Evolutionary conservation across 352 stramenopile species (phyloP), one percentile per base, ranked within the genome.

Genomic region (Globisporangium spiculum): DNA sequence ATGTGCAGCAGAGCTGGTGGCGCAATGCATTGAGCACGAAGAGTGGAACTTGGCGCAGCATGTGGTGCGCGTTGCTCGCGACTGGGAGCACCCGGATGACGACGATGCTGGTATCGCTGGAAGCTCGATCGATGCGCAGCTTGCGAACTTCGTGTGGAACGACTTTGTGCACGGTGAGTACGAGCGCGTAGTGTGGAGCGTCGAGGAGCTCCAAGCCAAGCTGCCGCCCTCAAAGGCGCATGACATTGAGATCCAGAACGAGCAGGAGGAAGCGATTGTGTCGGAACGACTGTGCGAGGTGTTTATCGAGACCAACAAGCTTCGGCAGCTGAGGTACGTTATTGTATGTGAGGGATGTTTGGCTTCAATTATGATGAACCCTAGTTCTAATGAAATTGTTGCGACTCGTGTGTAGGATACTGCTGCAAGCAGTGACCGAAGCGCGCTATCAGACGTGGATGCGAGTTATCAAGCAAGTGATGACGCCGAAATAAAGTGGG

Each of bases 61-160:
- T 48, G 83, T 96, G 0, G 85, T 94, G 3, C 88, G 88, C 14
- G 88, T 96, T 9, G 84, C 86, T 8, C 82, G 88, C n/a, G 85
- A 90, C 54, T 96, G 88, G 88, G 80, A 90, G 34, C 73, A 86
- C 22, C 68, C 72, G 1, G 54, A 69, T 18, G 72, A 79, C 12
- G 54, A 73, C 5, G 48, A 44, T 9, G 55, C 58, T 20, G 65
- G 67, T 22, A 85, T 69, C 53, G 60, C 4, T 24, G 60, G 20
- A 22, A 30, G 38, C 59, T 65, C 65, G 46, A 91, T 94, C 44
- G 86, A 96, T 48, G 79, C 90, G 60, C 79, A 89, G 56, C 62
- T 94, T 14, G 74, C 77, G 20, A 70, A 75, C 50, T 66, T 91
- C 8, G 76, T 76, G 46, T 90, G 71, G 71, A 73, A 88, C 6